phyloP scores from a whole-genome alignment of 345 rosid genomes.

The Arabidopsis thaliana region DNA sequence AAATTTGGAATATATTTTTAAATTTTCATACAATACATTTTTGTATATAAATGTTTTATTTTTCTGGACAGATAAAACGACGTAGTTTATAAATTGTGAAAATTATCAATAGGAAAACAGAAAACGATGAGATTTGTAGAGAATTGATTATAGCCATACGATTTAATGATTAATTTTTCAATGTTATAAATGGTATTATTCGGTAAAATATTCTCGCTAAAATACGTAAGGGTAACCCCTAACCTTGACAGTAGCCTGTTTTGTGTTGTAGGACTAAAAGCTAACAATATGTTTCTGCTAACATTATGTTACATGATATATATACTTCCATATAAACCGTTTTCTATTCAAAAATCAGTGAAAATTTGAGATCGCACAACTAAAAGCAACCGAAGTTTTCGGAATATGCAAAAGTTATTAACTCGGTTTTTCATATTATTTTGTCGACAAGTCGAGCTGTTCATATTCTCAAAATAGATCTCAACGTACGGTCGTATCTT shows the following conservation, averaged over 20 bases:
- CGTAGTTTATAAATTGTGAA: no score
- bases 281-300: background rate
- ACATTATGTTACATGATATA: background rate
- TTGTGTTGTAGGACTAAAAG: background rate
- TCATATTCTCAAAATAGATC: constrained; percentile 38
- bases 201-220: no score
- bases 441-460: constrained; percentile 40
- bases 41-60: no score
- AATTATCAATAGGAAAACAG: no score
- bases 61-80: no score
- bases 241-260: no score
- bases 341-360: background rate
- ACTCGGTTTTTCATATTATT: constrained; percentile 25
- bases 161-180: no score
- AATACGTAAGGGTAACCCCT: no score
- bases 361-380: constrained; percentile 6
- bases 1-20: constrained; percentile 1
- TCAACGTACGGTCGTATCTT: constrained; percentile 34
- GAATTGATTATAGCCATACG: no score
- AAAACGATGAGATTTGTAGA: no score
- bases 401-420: constrained; percentile 12
- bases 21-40: no score
- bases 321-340: background rate
- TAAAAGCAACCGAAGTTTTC: background rate
- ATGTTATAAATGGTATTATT: no score